Evolutionary conservation across 2,329 filamentous ascomycete species (phyloP).

Genomic region (Fusarium sp.): DNA sequence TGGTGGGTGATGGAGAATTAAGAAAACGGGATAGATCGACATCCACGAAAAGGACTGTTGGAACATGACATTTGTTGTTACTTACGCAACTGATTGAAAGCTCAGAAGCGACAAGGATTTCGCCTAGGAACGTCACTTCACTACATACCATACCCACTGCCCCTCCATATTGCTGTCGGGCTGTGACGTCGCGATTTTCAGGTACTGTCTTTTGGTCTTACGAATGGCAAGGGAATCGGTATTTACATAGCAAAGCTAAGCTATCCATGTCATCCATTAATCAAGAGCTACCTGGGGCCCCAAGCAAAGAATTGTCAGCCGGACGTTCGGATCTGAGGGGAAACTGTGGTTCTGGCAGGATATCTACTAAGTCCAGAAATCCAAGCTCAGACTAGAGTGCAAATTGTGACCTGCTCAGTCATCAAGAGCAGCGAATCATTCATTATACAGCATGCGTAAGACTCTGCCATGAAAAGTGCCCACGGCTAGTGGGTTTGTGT

Average conservation of each 20-base stretch:
- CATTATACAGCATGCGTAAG: neutral
- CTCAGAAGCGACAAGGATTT: neutral
- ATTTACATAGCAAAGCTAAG: neutral
- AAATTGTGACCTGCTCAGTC: neutral
- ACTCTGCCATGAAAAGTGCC: neutral
- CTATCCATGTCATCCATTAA: neutral
- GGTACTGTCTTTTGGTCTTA: neutral
- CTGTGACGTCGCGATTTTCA: slow-evolving; percentile 3
- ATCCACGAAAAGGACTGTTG: slow-evolving; percentile 20
- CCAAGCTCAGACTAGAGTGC: neutral
- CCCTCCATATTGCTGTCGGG: neutral
- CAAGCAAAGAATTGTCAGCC: neutral
- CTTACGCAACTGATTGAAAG: slow-evolving; percentile 3
- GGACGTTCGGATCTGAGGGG: neutral
- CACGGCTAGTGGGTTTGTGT: neutral
- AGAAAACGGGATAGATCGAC: slow-evolving; percentile 38
- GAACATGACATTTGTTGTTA: slow-evolving; percentile 18
- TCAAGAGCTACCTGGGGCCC: neutral
- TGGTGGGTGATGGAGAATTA: slow-evolving; percentile 26
- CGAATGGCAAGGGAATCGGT: neutral
- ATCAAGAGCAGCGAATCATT: neutral
- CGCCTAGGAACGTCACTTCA: slow-evolving; percentile 4
- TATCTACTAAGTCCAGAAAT: neutral
- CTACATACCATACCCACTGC: neutral
- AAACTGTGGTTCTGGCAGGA: neutral